Conservation (phyloP, 495 filamentous ascomycete species). For the Talaromyces adpressus region DNA sequence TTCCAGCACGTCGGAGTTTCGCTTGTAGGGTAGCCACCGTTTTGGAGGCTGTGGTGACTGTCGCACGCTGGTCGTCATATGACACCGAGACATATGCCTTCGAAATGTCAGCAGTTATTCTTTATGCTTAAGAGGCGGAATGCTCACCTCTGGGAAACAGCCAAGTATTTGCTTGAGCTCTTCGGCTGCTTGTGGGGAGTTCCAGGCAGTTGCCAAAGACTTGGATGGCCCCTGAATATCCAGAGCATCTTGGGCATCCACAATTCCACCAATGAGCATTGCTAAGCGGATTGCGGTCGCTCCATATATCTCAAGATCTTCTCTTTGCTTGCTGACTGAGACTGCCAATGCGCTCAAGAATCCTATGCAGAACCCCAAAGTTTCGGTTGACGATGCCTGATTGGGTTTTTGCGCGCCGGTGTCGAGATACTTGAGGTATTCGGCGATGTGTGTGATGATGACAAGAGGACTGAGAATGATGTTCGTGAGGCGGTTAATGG, state of each 20-base stretch:
- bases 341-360: slow-evolving; percentile 34
- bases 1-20: slow-evolving; percentile 27
- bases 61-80: slow-evolving; percentile 14
- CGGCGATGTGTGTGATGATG: slow-evolving; percentile 26
- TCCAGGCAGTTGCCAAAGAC: slow-evolving; percentile 22
- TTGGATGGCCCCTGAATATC: slow-evolving; percentile 11
- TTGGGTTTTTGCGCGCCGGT: neutral
- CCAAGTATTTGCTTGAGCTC: slow-evolving; percentile 15
- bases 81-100: slow-evolving; percentile 12
- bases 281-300: slow-evolving; percentile 33
- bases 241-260: slow-evolving; percentile 33
- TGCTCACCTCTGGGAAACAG: slow-evolving; percentile 12
- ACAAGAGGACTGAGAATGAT: slow-evolving; percentile 31
- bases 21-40: slow-evolving; percentile 18
- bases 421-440: slow-evolving; percentile 17
- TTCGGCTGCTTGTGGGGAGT: slow-evolving; percentile 10
- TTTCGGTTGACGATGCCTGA: slow-evolving; percentile 16
- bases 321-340: slow-evolving; percentile 14
- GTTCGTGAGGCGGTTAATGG: slow-evolving; percentile 14
- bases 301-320: slow-evolving; percentile 26
- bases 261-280: slow-evolving; percentile 27
- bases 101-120: slow-evolving; percentile 14
- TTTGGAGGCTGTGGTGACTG: slow-evolving; percentile 18
- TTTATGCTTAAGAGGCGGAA: neutral
- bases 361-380: slow-evolving; percentile 41